These are phyloP conservation scores for Russula sp. DNA, from an alignment of 768 basidiomycete species.

Conservation along the genomic window DNA sequence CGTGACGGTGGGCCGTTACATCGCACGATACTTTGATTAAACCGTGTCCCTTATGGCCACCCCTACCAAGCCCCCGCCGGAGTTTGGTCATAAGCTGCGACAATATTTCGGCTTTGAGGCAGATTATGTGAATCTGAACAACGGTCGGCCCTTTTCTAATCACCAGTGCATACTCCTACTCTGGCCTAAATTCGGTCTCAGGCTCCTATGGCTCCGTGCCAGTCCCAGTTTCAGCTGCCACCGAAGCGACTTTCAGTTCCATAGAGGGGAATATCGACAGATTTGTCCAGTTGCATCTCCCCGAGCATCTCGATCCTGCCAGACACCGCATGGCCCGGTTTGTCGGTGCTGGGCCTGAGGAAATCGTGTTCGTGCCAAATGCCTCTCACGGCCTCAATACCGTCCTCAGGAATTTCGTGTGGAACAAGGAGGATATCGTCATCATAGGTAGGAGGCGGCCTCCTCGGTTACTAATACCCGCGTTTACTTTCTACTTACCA, in stretches of 20 bases:
- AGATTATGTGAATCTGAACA: slow-evolving; percentile 58
- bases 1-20: too few relatives aligned
- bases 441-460: slow-evolving; percentile 44
- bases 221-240: slow-evolving; percentile 43
- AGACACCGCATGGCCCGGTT: slow-evolving; percentile 43
- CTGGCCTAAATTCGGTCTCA: slow-evolving; percentile 26
- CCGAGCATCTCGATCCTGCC: slow-evolving; percentile 33
- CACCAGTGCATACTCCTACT: background rate
- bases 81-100: slow-evolving; percentile 52
- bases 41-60: background rate
- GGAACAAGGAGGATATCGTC: slow-evolving; percentile 62
- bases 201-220: slow-evolving; percentile 58
- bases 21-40: too few relatives aligned
- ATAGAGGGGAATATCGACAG: slow-evolving; percentile 53
- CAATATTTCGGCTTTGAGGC: slow-evolving; percentile 53
- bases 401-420: slow-evolving; percentile 59
- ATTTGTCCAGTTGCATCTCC: slow-evolving; percentile 40
- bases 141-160: slow-evolving; percentile 37
- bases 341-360: slow-evolving; percentile 49
- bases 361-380: slow-evolving; percentile 56
- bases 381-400: slow-evolving; percentile 63
- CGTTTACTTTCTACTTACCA: background rate
- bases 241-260: slow-evolving; percentile 36
- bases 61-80: slow-evolving; percentile 30
- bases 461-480: background rate